These are phyloP conservation scores for Olyra latifolia DNA, from an alignment of 176 grass and related monocot species.

Conservation along the genomic window DNA sequence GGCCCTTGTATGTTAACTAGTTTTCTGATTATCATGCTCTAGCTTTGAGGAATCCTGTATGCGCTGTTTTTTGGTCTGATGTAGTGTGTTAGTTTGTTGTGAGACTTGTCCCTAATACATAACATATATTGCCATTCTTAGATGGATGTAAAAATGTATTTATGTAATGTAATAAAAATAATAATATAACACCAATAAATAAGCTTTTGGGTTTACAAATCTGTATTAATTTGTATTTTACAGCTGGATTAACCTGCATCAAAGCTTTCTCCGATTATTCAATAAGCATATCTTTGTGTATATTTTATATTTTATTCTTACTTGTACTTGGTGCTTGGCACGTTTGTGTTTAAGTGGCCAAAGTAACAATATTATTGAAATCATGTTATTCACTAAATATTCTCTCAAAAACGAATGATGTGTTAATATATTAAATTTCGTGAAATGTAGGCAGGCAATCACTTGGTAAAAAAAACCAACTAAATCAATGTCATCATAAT, in stretches of 20 bases:
- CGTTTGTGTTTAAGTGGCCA: neutral
- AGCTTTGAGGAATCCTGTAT: neutral
- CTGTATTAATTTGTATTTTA: too few species aligned
- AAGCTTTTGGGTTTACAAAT: neutral
- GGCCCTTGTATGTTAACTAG: neutral
- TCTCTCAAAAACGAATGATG: neutral
- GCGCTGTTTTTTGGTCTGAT: neutral
- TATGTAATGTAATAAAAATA: neutral
- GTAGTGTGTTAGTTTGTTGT: neutral
- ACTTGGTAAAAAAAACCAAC: neutral
- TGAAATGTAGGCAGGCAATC: neutral
- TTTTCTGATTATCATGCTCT: neutral
- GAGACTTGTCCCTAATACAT: neutral
- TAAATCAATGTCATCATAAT: neutral
- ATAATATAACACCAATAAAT: constrained; percentile 10
- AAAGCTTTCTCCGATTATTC: neutral
- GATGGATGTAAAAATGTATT: too few species aligned
- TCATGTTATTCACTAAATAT: neutral
- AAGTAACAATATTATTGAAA: neutral
- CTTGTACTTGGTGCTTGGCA: neutral
- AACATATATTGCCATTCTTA: neutral
- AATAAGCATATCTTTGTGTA: neutral
- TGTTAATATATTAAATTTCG: neutral
- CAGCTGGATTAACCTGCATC: neutral
- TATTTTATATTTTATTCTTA: constrained; percentile 1